Base-by-base conservation (phyloP, 768 basidiomycete genomes). In the Suillus hirtellus region DNA sequence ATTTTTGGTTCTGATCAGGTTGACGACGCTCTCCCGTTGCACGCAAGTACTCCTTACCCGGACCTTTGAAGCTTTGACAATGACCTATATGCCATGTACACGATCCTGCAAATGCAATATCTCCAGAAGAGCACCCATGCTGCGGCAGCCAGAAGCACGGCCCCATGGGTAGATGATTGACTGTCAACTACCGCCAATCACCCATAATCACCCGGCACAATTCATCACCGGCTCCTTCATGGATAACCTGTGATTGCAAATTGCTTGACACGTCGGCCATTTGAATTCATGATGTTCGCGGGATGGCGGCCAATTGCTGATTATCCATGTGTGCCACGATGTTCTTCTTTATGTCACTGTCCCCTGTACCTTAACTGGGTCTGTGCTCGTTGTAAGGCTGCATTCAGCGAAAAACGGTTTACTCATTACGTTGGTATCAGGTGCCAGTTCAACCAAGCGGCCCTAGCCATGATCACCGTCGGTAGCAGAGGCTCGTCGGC, bases 51-150 rank as follows among this genome's bases (percentile, higher is more conserved):
- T 50, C 24, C 21, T 46, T 46, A 46, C 46, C 46, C n/a, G 11
- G n/a, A 21, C n/a, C 46, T 21, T 46, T 21, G n/a, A 43, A 8
- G n/a, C n/a, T 47, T 47, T 47, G 46, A 21, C 11, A n/a, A 4
- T 46, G n/a, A 46, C 47, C 24, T 27, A 19, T 34, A 52, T 31
- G 83, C 81, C 67, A 85, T 86, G 82, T 86, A 83, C 84, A 80
- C 82, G 1, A 76, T 83, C 15, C 84, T 52, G 17, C 50, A 52
- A 17, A 49, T 49, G 24, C 14, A 86, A 69, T 87, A 86, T 66
- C 72, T 86, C 17, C 86, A 86, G 64, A 81, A 86, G 66, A 81
- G 84, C 69, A 87, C 85, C 65, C 85, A 86, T 67, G 80, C 86
- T 44, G 82, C 81, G 1, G 27, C 27, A 27, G 77, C 83, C 17